Evolutionary conservation across 495 filamentous ascomycete species (phyloP), one percentile per base, ranked within the genome.

Genomic region (Penicillium pulvis): DNA sequence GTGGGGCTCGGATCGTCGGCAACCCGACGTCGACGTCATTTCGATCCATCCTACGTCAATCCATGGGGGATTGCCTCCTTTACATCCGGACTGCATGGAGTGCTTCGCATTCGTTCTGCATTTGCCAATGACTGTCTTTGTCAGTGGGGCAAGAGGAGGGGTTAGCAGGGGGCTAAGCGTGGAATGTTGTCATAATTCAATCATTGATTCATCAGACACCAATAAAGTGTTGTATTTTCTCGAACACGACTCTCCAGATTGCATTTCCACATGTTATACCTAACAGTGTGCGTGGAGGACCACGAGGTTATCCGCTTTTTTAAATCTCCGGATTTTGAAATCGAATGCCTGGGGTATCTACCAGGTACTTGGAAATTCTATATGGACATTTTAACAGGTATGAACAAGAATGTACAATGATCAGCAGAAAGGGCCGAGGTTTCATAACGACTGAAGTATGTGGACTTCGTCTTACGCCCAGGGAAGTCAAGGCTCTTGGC

Each of bases 1-100:
- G 49, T 41, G 56, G 56, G 56, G 45, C 53, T 35, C 35, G 44
- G 57, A 28, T 28, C 4, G 43, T 55, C 57, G 51, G 57, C 24
- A 45, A 43, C 44, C 51, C 57, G 57, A 60, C 19, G 33, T 49
- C 28, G 39, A 59, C 57, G 51, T 59, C 57, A 59, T 55, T 48
- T 44, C 23, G 12, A 17, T 17, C 41, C 19, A 30, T 12, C 26
- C 50, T 41, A 59, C 57, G 57, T 60, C 57, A 60, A 55, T 60
- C 30, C 26, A 55, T 35, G 39, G 44, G n/a, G 35, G 11, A 42
- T 49, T 36, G 44, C 51, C 52, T 44, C 53, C 43, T 12, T 24
- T 23, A 20, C 19, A 19, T 41, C 16, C 23, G 19, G 23, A 24
- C 14, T 43, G 33, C 39, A 30, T 43, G 35, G 10, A 28, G n/a